phyloP scores from a whole-genome alignment of 176 grass and related monocot genomes.

The Carex cristatella region DNA sequence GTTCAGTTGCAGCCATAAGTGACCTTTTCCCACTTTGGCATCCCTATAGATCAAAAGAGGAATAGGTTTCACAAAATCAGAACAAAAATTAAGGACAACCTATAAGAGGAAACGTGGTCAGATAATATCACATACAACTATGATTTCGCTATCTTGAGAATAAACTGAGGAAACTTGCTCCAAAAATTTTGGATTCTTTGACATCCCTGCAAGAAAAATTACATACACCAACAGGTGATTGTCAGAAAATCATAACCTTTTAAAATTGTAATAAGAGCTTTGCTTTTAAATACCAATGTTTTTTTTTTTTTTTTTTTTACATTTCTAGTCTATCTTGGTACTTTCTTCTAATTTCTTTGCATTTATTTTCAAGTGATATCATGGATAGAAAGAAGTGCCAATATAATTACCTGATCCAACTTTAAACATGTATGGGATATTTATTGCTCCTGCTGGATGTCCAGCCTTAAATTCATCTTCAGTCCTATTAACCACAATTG shows the following conservation, averaged over 20 bases:
- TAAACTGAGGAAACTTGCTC: conserved; percentile 48
- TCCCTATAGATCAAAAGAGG: conserved; percentile 32
- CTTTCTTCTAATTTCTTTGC: background rate
- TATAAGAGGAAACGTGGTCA: background rate
- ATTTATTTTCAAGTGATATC: background rate
- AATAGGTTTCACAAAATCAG: background rate
- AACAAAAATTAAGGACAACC: too few species aligned
- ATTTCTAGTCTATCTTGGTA: background rate
- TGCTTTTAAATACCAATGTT: background rate
- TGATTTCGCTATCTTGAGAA: conserved; percentile 49
- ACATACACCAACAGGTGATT: background rate
- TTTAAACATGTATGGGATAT: conserved; percentile 67
- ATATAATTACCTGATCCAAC: conserved; percentile 48
- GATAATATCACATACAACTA: conserved; percentile 36
- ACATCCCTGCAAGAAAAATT: conserved; percentile 32
- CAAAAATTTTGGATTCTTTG: conserved; percentile 51
- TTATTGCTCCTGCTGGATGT: conserved; percentile 58
- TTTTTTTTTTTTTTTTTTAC: too few species aligned
- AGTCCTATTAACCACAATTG: conserved; percentile 24
- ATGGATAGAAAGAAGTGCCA: background rate
- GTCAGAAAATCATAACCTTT: background rate
- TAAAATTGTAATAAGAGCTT: background rate
- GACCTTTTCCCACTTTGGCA: conserved; percentile 81
- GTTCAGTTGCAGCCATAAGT: conserved; percentile 67
- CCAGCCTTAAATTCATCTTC: conserved; percentile 53